phyloP scores from a whole-genome alignment of 129 eudicot genomes.

The Arctium lappa region DNA sequence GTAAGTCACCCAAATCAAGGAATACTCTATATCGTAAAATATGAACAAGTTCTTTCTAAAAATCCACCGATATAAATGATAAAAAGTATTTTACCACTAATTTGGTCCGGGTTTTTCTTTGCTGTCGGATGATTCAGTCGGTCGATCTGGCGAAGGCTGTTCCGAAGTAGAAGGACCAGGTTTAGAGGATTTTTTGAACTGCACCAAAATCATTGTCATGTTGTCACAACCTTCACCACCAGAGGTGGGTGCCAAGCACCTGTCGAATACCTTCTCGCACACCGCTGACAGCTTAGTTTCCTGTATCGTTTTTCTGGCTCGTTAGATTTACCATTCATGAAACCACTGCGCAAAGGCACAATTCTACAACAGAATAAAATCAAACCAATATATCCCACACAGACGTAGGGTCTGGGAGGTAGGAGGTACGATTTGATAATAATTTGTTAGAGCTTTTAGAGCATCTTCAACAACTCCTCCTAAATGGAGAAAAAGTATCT shows the following conservation, averaged over 20 bases:
- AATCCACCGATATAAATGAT: not conserved
- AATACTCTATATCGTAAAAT: not conserved
- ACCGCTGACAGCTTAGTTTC: conserved; percentile 63
- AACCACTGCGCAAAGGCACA: not conserved
- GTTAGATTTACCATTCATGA: not conserved
- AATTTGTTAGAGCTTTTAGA: not conserved
- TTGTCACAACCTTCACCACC: conserved; percentile 89
- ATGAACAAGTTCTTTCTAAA: not conserved
- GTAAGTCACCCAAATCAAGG: conserved; percentile 9
- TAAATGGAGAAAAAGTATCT: not conserved
- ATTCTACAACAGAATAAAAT: not conserved
- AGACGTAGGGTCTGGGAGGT: not conserved
- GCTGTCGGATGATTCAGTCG: conserved; percentile 14
- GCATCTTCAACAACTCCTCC: not conserved
- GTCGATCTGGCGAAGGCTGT: conserved; percentile 24
- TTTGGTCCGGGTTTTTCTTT: conserved; percentile 12
- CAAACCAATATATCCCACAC: not conserved
- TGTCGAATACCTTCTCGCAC: conserved; percentile 62
- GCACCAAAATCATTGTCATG: conserved; percentile 91
- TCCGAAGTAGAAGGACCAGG: conserved; percentile 28
- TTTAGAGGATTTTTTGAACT: conserved; percentile 42
- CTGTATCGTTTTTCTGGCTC: conserved; percentile 34
- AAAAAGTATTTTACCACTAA: conserved; percentile 1
- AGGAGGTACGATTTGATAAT: not conserved
- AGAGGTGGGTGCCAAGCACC: conserved; percentile 73